Base-by-base conservation (phyloP, 2,329 filamentous ascomycete genomes). In the Alternaria angustiovoidea region DNA sequence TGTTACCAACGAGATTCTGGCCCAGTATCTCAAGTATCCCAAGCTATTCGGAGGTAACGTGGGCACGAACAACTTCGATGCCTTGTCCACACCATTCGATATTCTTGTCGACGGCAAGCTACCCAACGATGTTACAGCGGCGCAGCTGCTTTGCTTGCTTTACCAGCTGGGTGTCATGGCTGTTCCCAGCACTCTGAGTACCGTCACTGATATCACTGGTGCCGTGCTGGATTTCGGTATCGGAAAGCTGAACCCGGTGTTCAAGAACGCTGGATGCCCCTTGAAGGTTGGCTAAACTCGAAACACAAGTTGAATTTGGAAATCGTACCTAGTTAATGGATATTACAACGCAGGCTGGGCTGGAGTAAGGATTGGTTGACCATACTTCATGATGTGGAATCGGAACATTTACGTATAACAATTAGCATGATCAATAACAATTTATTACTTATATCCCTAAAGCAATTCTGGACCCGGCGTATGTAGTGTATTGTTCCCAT, bases 1-100 rank as follows among this genome's bases (percentile, higher is more conserved):
- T 34, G 78, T 81, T 7, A 74, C 73, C 7, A 51, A 22, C 5
- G 75, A 83, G 68, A 82, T 83, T 42, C 58, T 81, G 2, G 67
- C 69, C 1, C 75, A 78, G 74, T 83, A 83, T 59, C 60, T 78
- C 20, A 65, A 75, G 62, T 73, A 80, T 56, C 81, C 82, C 3
- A 80, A 82, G 11, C 69, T 80, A 0, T 82, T 83, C 51, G 81
- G 81, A 38, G 80, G 81, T 39, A 79, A 78, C 38, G 78, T 77
- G 6, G 80, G 74, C 11, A 73, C 70, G 26, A 76, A 76, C 24
- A 71, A 72, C 52, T 82, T 82, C 61, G 64, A 80, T 52, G 68
- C 69, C 2, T 56, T 81, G 38, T 75, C 74, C 53, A 65, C 65
- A 3, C 59, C 70, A 3, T 81, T 80, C 49, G 75, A 74, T 14